These are phyloP conservation scores for Prunus fruticosa DNA, from an alignment of 306 rosid genomes.

Conservation along the genomic window DNA sequence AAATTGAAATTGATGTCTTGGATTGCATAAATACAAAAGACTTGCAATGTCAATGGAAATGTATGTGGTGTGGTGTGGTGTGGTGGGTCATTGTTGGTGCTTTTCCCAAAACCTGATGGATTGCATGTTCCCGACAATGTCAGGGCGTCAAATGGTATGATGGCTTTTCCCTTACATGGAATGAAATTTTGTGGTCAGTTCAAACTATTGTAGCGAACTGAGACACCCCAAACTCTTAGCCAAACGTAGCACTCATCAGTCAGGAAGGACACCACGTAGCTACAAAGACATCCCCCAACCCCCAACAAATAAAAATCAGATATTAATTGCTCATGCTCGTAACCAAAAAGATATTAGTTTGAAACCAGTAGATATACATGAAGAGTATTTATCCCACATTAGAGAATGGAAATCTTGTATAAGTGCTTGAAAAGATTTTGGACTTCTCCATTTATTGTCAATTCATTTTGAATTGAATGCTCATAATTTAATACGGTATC, in stretches of 20 bases:
- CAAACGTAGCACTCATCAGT: conserved; percentile 3
- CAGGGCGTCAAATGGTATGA: conserved; percentile 64
- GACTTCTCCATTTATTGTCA: too few relatives aligned
- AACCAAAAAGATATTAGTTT: not conserved
- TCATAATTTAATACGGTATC: too few relatives aligned
- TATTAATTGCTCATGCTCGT: not conserved
- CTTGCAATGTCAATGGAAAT: not conserved
- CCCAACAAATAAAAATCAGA: not conserved
- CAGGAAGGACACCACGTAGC: not conserved
- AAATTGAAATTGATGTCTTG: not conserved
- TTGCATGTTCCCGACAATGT: conserved; percentile 93
- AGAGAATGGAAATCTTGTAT: too few relatives aligned
- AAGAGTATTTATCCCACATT: too few relatives aligned
- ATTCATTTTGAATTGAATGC: too few relatives aligned
- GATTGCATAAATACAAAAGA: not conserved
- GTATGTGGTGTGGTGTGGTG: not conserved
- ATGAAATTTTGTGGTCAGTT: conserved; percentile 41
- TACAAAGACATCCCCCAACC: not conserved
- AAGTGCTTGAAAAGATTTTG: too few relatives aligned
- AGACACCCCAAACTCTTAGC: conserved; percentile 49
- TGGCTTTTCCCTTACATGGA: conserved; percentile 61
- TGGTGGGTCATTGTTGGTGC: conserved; percentile 30
- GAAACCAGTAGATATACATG: not conserved
- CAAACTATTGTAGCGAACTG: conserved; percentile 34
- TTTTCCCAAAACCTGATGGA: conserved; percentile 44